Percentiles rank a stretch among this genome's conserved stretches.
These are phyloP conservation scores for Colletotrichum sp. DNA, from an alignment of 2,329 filamentous ascomycete species.

Conservation along the genomic window DNA sequence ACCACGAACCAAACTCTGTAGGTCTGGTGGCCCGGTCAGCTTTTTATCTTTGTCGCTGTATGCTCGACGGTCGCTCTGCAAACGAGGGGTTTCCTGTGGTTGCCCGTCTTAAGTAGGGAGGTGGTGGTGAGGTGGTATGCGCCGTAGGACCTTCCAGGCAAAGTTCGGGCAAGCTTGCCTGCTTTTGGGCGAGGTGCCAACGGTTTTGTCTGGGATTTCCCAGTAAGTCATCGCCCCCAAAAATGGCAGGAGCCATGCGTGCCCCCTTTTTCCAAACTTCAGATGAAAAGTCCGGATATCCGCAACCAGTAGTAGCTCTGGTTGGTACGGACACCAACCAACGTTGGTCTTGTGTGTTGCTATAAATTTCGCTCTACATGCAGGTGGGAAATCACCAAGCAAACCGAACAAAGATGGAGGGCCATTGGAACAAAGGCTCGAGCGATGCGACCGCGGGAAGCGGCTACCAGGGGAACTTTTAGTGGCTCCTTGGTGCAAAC, in stretches of 20 bases:
- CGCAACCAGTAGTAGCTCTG: not conserved
- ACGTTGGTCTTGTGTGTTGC: not conserved
- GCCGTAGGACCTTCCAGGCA: not conserved
- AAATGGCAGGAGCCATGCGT: not conserved
- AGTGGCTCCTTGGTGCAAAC: not conserved
- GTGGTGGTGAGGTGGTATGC: not conserved
- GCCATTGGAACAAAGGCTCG: not conserved
- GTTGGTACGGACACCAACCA: not conserved
- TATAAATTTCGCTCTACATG: not conserved
- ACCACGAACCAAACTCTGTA: conserved; percentile 6
- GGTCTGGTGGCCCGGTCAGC: not conserved
- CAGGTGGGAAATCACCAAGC: not conserved
- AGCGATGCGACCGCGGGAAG: not conserved
- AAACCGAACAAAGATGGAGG: not conserved
- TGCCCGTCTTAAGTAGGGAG: not conserved
- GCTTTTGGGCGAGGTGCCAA: not conserved
- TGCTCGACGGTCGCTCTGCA: not conserved
- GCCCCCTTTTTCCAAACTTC: not conserved
- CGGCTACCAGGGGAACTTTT: conserved; percentile 8
- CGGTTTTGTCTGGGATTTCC: conserved; percentile 16
- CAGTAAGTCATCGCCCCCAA: not conserved
- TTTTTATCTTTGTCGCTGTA: not conserved
- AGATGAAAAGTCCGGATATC: not conserved
- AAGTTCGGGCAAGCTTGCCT: not conserved
- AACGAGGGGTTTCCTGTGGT: not conserved